Base-by-base conservation (phyloP, 129 eudicot genomes). In the Arctium lappa region DNA sequence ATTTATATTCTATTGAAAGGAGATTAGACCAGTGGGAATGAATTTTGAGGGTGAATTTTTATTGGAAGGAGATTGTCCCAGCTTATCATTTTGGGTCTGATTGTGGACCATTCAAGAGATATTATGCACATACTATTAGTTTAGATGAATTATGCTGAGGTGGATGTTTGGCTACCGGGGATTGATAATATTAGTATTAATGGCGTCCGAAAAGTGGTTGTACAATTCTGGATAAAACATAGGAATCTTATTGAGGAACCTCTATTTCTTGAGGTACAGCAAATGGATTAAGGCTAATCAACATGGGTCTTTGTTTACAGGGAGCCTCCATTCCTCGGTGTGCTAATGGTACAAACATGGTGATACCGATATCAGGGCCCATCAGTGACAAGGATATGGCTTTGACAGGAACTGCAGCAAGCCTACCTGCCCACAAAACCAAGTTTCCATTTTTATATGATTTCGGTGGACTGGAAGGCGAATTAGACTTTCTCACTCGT, bases 401-500 rank as follows among this genome's bases (percentile, higher is more conserved):
- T 74, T 84, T 89, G 22, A 88, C 92, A 11, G 89, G 92, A 72
- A 89, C 90, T 10, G 91, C 90, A 78, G 88, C 95, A 77, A 92
- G 86, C 46, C 82, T 89, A 38, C 92, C 83, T 87, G 84, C 86
- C 12, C 80, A 83, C 76, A 75, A 83, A 48, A 80, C 94, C 15
- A 85, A 37, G 48, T 86, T 81, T 74, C 84, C 98, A 33, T 79
- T 94, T 78, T 76, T 94, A 63, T 94, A 94, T 76, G 92, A 94
- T 79, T 94, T 89, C 85, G 91, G 89, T 85, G 98, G 91, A 80
- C 77, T 88, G 79, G 97, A 92, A 81, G 95, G 98, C 74, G 90
- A 94, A 53, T 40, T 94, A 84, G 98, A 94, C 87, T 92, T 94
- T 85, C 98, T 90, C 73, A 94, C 94, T 88, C 97, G 98, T 70